These are phyloP conservation scores for Thoreauomyces humboldtii DNA, from an alignment of 192 early-diverging fungal species.

Conservation along the genomic window DNA sequence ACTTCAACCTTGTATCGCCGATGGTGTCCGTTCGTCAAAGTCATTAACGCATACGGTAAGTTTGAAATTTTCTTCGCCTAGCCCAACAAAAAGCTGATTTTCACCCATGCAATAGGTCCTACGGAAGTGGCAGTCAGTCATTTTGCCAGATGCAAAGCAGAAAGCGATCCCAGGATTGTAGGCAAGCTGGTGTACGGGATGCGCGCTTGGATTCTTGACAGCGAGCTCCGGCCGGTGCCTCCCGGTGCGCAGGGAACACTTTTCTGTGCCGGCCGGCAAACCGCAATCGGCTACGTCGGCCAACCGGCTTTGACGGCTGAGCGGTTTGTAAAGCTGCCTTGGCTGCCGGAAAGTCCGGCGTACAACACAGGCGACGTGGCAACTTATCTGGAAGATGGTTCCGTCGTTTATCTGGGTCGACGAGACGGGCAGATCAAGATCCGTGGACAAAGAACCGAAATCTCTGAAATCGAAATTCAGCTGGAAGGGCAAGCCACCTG, in stretches of 20 bases:
- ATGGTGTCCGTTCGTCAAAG: too few relatives aligned
- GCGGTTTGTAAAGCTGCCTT: slow-evolving; percentile 24
- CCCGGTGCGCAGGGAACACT: slow-evolving; percentile 39
- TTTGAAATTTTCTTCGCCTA: too few relatives aligned
- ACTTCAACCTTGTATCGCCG: too few relatives aligned
- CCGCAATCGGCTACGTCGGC: slow-evolving; percentile 44
- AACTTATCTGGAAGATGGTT: slow-evolving; percentile 19
- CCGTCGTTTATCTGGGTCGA: slow-evolving; percentile 28
- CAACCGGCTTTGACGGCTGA: slow-evolving; percentile 33
- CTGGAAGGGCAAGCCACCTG: too few relatives aligned
- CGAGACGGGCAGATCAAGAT: slow-evolving; percentile 24
- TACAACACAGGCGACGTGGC: slow-evolving; percentile 39
- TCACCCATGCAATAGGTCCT: too few relatives aligned
- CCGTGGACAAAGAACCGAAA: too few relatives aligned
- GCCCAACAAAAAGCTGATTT: too few relatives aligned
- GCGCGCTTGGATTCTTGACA: slow-evolving; percentile 25
- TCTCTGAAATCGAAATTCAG: too few relatives aligned
- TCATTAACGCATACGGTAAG: too few relatives aligned
- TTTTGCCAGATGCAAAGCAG: too few relatives aligned
- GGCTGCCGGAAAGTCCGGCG: slow-evolving; percentile 5
- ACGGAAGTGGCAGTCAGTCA: too few relatives aligned
- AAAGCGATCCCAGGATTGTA: too few relatives aligned
- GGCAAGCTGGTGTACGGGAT: slow-evolving; percentile 25
- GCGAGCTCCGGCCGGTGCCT: slow-evolving; percentile 29
- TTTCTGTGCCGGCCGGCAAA: slow-evolving; percentile 31